Evolutionary conservation across 495 filamentous ascomycete genomes (phyloP).

Genomic region (Penicilliopsis zonata): DNA sequence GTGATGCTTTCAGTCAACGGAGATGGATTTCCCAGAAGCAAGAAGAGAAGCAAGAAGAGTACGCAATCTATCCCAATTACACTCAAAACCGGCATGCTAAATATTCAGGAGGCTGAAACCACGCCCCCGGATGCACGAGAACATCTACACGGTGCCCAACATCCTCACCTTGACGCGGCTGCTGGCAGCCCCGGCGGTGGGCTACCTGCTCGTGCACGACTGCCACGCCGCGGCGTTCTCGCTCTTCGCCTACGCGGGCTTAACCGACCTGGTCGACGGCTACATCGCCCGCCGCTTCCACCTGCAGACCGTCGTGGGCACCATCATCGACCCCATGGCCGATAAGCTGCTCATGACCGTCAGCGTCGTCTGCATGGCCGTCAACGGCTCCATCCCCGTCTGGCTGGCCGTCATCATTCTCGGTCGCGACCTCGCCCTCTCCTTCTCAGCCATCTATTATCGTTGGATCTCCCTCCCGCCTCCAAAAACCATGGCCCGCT

Average conservation of each 20-base stretch:
- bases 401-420: constrained; percentile 84
- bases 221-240: constrained; percentile 65
- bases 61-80: no score
- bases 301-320: constrained; percentile 88
- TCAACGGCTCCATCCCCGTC: constrained; percentile 71
- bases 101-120: no score
- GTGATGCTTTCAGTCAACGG: no score
- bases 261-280: constrained; percentile 86
- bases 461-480: constrained; percentile 87
- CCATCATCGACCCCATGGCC: constrained; percentile 91
- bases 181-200: constrained; percentile 70
- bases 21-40: no score
- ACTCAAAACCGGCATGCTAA: no score
- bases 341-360: constrained; percentile 95
- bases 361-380: constrained; percentile 67
- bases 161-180: constrained; percentile 81
- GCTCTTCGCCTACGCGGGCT: constrained; percentile 81
- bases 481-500: constrained; percentile 84
- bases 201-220: constrained; percentile 79
- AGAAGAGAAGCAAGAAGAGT: no score
- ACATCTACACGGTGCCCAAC: constrained; percentile 94
- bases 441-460: constrained; percentile 85
- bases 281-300: constrained; percentile 83
- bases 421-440: constrained; percentile 77
- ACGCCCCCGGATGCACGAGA: constrained; percentile 74